phyloP scores from a whole-genome alignment of 176 grass and related monocot genomes.

The Eremochloa ophiuroides region DNA sequence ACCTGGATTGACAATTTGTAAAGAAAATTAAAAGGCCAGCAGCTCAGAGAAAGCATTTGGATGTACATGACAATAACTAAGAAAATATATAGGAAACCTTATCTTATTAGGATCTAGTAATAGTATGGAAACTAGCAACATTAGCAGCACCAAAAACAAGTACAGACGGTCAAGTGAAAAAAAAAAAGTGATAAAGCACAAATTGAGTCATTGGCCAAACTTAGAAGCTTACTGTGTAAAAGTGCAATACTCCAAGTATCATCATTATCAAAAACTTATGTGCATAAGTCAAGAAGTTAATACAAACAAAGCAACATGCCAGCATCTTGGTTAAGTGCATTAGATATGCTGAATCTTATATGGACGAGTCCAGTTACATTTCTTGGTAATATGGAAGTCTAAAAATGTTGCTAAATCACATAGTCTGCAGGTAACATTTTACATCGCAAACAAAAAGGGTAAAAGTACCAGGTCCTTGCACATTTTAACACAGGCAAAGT shows the following conservation, averaged over 20 bases:
- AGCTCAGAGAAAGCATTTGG: neutral
- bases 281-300: neutral
- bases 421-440: neutral
- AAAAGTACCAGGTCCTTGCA: neutral
- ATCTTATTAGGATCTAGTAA: neutral
- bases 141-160: neutral
- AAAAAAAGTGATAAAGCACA: neutral
- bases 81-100: conserved; percentile 1
- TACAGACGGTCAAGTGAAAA: neutral
- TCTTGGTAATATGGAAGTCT: neutral
- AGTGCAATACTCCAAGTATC: neutral
- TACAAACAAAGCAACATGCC: neutral
- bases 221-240: neutral
- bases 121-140: neutral
- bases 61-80: neutral
- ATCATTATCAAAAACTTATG: neutral
- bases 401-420: neutral
- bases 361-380: neutral
- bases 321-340: neutral
- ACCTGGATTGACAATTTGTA: conserved; percentile 56
- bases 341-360: neutral
- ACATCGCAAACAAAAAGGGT: neutral
- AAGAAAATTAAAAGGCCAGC: neutral
- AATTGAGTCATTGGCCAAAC: neutral
- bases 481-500: neutral